Evolutionary conservation across 225 moss, liverwort and hornwort genomes (phyloP).

Genomic region (Thuidium tamariscinum): DNA sequence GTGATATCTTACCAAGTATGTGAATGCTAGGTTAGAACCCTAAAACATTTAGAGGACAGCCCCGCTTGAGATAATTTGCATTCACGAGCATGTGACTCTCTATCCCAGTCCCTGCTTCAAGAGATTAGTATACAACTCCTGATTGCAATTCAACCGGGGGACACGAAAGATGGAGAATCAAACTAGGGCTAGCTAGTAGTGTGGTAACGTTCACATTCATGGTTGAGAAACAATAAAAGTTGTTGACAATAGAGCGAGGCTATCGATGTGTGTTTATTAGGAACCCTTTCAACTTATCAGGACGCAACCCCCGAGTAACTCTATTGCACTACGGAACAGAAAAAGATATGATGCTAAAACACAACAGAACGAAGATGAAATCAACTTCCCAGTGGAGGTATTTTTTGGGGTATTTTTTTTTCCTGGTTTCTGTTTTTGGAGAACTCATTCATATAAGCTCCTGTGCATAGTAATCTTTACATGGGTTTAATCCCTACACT

Average conservation of each 20-base stretch:
- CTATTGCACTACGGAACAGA: not conserved
- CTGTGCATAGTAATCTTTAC: conserved; percentile 46
- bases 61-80: not conserved
- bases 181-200: not conserved
- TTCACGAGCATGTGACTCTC: not conserved
- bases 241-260: not conserved
- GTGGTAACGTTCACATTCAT: not conserved
- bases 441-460: conserved; percentile 9
- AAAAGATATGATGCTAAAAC: not conserved
- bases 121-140: not conserved
- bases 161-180: not conserved
- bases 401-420: not conserved
- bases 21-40: not conserved
- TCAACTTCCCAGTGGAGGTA: not conserved
- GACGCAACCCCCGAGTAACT: not conserved
- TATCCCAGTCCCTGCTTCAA: not conserved
- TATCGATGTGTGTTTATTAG: not conserved
- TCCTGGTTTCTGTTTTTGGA: not conserved
- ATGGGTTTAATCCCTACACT: conserved; percentile 48
- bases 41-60: not conserved
- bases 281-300: not conserved
- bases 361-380: not conserved
- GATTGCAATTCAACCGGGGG: not conserved
- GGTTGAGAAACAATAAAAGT: not conserved
- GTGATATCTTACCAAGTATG: not conserved